phyloP scores from a whole-genome alignment of 2,329 filamentous ascomycete species.

The Trichoderma pleuroti region DNA sequence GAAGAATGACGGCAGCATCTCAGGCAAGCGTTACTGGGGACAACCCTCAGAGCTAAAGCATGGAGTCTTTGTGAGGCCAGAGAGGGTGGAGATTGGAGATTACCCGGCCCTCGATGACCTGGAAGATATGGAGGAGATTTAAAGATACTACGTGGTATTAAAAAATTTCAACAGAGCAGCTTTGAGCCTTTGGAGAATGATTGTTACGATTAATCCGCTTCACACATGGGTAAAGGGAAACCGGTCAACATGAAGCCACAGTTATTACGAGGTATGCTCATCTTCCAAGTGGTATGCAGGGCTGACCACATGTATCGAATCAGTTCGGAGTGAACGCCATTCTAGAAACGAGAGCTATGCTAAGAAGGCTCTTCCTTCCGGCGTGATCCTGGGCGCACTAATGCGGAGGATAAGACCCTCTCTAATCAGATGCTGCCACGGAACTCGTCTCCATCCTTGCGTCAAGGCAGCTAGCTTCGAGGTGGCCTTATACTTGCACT shows the following conservation, averaged over 20 bases:
- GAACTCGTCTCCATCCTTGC: conserved; percentile 4
- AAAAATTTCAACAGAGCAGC: neutral
- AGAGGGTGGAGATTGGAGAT: conserved; percentile 73
- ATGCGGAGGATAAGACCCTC: conserved; percentile 9
- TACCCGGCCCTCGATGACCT: conserved; percentile 68
- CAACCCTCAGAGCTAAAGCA: conserved; percentile 61
- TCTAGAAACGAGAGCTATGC: conserved; percentile 10
- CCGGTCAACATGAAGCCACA: neutral
- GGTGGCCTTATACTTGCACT: neutral
- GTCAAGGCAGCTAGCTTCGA: neutral
- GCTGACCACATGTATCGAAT: neutral
- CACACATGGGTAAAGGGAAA: neutral
- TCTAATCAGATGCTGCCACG: conserved; percentile 18
- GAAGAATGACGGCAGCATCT: conserved; percentile 76
- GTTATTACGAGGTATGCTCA: neutral
- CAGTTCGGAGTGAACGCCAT: conserved; percentile 6
- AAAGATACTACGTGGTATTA: conserved; percentile 15
- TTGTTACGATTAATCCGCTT: neutral
- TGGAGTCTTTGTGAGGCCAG: conserved; percentile 75
- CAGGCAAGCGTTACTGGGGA: conserved; percentile 66
- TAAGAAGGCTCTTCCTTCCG: neutral
- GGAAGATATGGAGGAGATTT: conserved; percentile 75
- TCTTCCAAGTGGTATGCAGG: conserved; percentile 3
- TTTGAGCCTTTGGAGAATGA: neutral
- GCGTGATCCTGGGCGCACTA: conserved; percentile 10